These are phyloP conservation scores for Citrus hindsii DNA, from an alignment of 345 rosid genomes.

Conservation along the genomic window DNA sequence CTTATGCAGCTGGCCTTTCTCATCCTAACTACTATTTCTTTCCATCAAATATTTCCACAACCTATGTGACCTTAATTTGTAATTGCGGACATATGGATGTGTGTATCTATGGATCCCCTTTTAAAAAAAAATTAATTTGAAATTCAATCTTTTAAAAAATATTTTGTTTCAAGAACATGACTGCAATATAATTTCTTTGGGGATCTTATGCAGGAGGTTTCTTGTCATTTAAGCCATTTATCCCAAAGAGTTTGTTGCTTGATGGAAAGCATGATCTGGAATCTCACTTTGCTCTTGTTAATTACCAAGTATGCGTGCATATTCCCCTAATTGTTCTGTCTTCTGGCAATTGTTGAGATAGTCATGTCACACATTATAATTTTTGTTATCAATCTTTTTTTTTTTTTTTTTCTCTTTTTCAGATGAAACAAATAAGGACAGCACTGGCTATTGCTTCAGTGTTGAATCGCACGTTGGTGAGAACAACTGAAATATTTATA, in stretches of 20 bases:
- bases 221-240: conserved; percentile 80
- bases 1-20: background rate
- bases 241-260: conserved; percentile 76
- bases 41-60: background rate
- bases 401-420: conserved; percentile 16
- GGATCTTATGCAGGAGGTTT: conserved; percentile 73
- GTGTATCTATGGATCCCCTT: background rate
- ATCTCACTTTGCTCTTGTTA: conserved; percentile 74
- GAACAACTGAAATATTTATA: conserved; percentile 19
- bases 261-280: conserved; percentile 80
- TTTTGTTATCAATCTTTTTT: conserved; percentile 9
- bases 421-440: conserved; percentile 91
- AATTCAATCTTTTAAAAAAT: background rate
- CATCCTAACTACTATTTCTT: background rate
- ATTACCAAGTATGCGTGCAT: conserved; percentile 67
- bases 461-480: conserved; percentile 88
- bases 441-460: conserved; percentile 87
- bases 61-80: conserved; percentile 4
- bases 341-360: conserved; percentile 12
- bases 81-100: background rate
- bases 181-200: conserved; percentile 15
- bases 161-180: background rate
- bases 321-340: conserved; percentile 16
- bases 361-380: conserved; percentile 16
- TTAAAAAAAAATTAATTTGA: background rate